Evolutionary conservation across 208 protist genomes (phyloP).

Genomic region (Tritrichomonas musculus): DNA sequence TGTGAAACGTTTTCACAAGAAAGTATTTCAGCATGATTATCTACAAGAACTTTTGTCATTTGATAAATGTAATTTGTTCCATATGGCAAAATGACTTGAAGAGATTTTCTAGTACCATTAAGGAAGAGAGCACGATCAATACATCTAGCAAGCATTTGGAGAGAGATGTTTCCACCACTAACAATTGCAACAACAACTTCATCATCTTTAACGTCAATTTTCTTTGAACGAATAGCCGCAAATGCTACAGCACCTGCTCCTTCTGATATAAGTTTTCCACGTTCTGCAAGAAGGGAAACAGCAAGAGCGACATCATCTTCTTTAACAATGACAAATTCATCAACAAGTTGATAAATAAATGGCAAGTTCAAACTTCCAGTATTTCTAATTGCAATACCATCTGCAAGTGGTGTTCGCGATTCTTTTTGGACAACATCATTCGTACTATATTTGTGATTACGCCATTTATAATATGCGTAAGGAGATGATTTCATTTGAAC

Average conservation of each 20-base stretch:
- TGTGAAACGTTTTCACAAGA: background rate
- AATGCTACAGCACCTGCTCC: conserved; percentile 11
- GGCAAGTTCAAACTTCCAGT: background rate
- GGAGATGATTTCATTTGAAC: background rate
- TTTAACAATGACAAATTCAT: background rate
- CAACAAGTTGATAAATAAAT: background rate
- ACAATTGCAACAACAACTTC: background rate
- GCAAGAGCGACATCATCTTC: conserved; percentile 19
- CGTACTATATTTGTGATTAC: background rate
- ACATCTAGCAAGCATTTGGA: background rate
- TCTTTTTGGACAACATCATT: background rate
- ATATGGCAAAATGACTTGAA: background rate
- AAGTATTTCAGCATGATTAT: background rate
- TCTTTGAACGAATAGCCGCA: background rate
- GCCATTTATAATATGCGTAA: background rate
- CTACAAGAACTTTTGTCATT: background rate
- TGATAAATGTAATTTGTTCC: background rate
- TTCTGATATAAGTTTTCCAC: background rate
- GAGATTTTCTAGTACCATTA: background rate
- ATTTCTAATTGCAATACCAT: conserved; percentile 1
- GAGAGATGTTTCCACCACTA: background rate
- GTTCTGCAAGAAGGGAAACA: background rate
- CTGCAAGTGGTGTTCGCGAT: background rate
- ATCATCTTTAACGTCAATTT: background rate
- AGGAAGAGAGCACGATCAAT: conserved; percentile 18